Evolutionary conservation across 2,329 filamentous ascomycete species (phyloP).

Genomic region (Penicillium italicum): DNA sequence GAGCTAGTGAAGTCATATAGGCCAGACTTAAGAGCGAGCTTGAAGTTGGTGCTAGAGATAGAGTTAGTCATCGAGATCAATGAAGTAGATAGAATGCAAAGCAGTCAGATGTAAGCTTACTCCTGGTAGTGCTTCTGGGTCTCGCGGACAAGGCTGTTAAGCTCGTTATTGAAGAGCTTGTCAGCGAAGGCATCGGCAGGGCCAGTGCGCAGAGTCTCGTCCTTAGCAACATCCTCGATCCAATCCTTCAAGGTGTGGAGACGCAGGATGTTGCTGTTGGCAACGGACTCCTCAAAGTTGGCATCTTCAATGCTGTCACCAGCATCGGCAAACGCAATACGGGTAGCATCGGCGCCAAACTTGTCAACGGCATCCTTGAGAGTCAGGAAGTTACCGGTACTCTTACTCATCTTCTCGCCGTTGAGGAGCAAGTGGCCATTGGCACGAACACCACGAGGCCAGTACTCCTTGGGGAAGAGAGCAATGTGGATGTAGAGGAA

Average conservation of each 20-base stretch:
- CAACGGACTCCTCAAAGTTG: conserved; percentile 94
- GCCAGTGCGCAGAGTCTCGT: conserved; percentile 73
- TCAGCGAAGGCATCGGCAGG: conserved; percentile 77
- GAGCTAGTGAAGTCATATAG: conserved; percentile 90
- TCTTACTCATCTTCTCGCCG: conserved; percentile 98
- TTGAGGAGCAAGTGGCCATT: conserved; percentile 95
- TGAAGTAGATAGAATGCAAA: background rate
- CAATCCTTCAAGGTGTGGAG: conserved; percentile 81
- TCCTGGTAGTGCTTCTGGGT: conserved; percentile 72
- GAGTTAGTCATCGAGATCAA: conserved; percentile 13
- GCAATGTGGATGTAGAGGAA: conserved; percentile 92
- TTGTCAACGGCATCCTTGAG: conserved; percentile 80
- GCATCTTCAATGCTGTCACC: conserved; percentile 93
- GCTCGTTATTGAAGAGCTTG: conserved; percentile 85
- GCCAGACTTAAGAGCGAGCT: conserved; percentile 77
- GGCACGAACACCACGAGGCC: conserved; percentile 78
- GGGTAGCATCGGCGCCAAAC: conserved; percentile 88
- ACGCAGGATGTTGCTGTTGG: conserved; percentile 84
- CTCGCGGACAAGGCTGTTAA: conserved; percentile 78
- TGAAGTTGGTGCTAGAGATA: conserved; percentile 64
- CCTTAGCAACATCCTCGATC: conserved; percentile 79
- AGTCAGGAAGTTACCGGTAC: conserved; percentile 95
- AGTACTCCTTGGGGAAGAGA: conserved; percentile 81
- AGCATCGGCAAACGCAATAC: conserved; percentile 88
- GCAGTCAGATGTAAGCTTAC: conserved; percentile 37